Percentiles rank a stretch among this genome's conserved stretches.
Conservation (phyloP, 805 yeast species). For the Komagataella populi region DNA sequence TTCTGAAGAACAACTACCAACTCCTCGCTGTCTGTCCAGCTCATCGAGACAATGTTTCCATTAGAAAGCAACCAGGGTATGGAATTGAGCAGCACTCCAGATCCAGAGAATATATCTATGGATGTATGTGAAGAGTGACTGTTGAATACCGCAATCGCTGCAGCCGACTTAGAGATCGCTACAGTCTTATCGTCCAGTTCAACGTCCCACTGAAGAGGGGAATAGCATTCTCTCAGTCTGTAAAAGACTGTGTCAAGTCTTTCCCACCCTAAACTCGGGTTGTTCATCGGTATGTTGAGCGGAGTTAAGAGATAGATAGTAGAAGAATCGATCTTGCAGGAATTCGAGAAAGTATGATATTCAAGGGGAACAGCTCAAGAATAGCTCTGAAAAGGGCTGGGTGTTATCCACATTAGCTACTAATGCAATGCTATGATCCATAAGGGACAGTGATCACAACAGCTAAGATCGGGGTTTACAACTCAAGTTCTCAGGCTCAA, state of each 20-base stretch:
- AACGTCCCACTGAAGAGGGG: slow-evolving; percentile 36
- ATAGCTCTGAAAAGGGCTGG: not conserved
- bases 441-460: not conserved
- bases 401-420: not conserved
- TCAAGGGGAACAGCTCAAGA: not conserved
- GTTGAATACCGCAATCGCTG: slow-evolving; percentile 40
- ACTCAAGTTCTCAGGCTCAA: not conserved
- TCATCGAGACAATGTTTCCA: slow-evolving; percentile 39
- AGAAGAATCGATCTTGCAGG: not conserved
- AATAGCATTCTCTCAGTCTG: slow-evolving; percentile 38
- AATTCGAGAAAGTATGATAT: not conserved
- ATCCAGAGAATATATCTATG: slow-evolving; percentile 19
- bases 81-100: slow-evolving; percentile 15
- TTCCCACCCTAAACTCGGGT: slow-evolving; percentile 61
- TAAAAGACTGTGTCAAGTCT: slow-evolving; percentile 60
- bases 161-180: slow-evolving; percentile 35
- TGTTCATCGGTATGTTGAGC: slow-evolving; percentile 7
- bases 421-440: not conserved
- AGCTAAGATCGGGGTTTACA: no score
- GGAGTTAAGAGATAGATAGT: not conserved
- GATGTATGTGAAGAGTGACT: slow-evolving; percentile 9
- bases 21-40: slow-evolving; percentile 39
- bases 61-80: slow-evolving; percentile 31
- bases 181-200: slow-evolving; percentile 28
- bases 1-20: slow-evolving; percentile 39